Conservation (phyloP, 352 stramenopile genomes). For the Globisporangium spiculum region DNA sequence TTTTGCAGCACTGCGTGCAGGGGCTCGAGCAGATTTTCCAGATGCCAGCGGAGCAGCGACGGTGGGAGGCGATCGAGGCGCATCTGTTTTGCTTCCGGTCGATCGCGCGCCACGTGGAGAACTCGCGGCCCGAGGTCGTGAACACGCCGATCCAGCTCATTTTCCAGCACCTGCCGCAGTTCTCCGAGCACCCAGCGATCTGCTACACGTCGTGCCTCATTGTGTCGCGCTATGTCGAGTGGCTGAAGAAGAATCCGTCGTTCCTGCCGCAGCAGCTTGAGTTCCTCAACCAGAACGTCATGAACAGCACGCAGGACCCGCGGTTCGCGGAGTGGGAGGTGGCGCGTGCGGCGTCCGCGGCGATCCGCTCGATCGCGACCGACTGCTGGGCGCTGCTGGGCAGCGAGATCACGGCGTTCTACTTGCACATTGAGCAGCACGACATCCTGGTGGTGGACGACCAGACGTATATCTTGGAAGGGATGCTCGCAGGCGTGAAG, state of each 20-base stretch:
- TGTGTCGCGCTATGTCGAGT: slow-evolving; percentile 78
- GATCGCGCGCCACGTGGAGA: slow-evolving; percentile 80
- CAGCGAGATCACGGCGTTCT: slow-evolving; percentile 67
- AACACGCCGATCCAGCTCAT: slow-evolving; percentile 61
- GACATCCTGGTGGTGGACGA: slow-evolving; percentile 74
- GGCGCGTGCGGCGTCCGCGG: slow-evolving; percentile 60
- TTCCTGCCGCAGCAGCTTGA: slow-evolving; percentile 53
- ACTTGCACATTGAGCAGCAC: slow-evolving; percentile 68
- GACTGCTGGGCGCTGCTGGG: slow-evolving; percentile 77
- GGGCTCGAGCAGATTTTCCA: slow-evolving; percentile 71
- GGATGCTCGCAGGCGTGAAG: slow-evolving; percentile 60
- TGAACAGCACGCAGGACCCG: slow-evolving; percentile 42
- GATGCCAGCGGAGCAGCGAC: slow-evolving; percentile 32
- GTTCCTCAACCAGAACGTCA: slow-evolving; percentile 75
- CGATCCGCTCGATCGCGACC: slow-evolving; percentile 66
- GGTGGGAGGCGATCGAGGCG: slow-evolving; percentile 78
- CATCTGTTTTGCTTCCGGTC: slow-evolving; percentile 84
- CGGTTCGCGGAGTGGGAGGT: slow-evolving; percentile 74
- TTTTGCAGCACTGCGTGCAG: slow-evolving; percentile 78
- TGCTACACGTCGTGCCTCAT: slow-evolving; percentile 86
- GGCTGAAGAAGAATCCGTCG: slow-evolving; percentile 48
- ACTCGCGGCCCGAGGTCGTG: slow-evolving; percentile 18
- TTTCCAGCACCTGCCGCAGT: slow-evolving; percentile 74
- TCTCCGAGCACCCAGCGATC: slow-evolving; percentile 73
- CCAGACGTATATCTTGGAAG: slow-evolving; percentile 83